Conservation (phyloP, 2,329 filamentous ascomycete genomes). For the Decorospora gaudefroyi region DNA sequence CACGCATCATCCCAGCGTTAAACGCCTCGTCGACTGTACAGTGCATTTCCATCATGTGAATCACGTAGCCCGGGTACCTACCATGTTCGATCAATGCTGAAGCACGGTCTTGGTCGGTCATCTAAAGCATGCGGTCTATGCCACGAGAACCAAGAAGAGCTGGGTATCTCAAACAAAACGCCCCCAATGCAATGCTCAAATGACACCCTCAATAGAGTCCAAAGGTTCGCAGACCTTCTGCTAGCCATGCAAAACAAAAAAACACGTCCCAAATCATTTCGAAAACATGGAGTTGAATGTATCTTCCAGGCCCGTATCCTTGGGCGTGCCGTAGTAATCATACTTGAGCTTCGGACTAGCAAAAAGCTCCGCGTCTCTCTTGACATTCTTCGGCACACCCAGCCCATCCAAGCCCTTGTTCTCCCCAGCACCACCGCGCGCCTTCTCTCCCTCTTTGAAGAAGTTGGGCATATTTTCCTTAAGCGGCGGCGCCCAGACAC, state of each 20-base stretch:
- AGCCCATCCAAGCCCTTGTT: constrained; percentile 27
- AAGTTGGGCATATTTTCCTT: constrained; percentile 58
- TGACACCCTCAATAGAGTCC: background rate
- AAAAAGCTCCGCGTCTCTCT: constrained; percentile 39
- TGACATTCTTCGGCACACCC: constrained; percentile 34
- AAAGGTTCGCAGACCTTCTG: no score
- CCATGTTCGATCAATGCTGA: no score
- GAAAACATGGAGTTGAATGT: constrained; percentile 42
- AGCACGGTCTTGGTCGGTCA: no score
- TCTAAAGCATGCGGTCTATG: no score
- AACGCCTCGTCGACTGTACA: no score
- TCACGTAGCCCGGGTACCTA: no score
- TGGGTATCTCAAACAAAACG: constrained; percentile 28
- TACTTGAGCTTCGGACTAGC: constrained; percentile 42
- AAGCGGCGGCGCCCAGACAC: constrained; percentile 54
- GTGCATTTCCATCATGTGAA: no score
- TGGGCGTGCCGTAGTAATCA: constrained; percentile 37
- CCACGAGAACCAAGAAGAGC: constrained; percentile 6
- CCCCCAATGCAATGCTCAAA: constrained; percentile 8
- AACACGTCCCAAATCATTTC: constrained; percentile 20
- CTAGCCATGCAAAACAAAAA: background rate
- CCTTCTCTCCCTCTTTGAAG: constrained; percentile 51
- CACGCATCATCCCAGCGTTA: no score
- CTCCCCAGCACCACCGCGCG: constrained; percentile 17
- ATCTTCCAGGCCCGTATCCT: constrained; percentile 42